A percentile compares a stretch with the other conserved stretches of the same genome.
phyloP scores from a whole-genome alignment of 2,329 filamentous ascomycete species.

The Fonsecaea pugnacius region DNA sequence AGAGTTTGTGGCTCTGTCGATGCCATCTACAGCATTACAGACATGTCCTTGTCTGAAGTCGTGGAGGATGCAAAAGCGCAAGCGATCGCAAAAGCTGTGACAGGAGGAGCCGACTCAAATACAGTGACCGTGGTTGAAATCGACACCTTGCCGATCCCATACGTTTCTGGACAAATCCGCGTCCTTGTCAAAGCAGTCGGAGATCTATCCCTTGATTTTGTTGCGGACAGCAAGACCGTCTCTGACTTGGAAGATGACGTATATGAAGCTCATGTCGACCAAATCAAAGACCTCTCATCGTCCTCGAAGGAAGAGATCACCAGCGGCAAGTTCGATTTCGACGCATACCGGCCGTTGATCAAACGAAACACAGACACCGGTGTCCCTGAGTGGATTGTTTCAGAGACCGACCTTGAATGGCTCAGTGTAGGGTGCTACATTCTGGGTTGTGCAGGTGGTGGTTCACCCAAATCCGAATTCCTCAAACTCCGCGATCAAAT shows the following conservation, averaged over 20 bases:
- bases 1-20: slow-evolving; percentile 60
- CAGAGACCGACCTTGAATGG: slow-evolving; percentile 52
- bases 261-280: slow-evolving; percentile 30
- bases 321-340: slow-evolving; percentile 38
- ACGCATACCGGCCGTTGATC: slow-evolving; percentile 49
- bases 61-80: slow-evolving; percentile 36
- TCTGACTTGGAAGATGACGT: slow-evolving; percentile 16
- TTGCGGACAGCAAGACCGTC: slow-evolving; percentile 28
- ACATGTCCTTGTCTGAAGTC: slow-evolving; percentile 36
- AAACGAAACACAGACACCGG: slow-evolving; percentile 46
- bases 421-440: slow-evolving; percentile 55
- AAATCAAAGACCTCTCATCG: not conserved
- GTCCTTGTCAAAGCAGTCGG: slow-evolving; percentile 46
- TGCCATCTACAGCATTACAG: slow-evolving; percentile 48
- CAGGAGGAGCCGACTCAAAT: slow-evolving; percentile 23
- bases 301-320: slow-evolving; percentile 15
- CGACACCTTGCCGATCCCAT: slow-evolving; percentile 46
- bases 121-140: slow-evolving; percentile 41
- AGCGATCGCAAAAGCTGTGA: slow-evolving; percentile 31
- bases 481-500: slow-evolving; percentile 44
- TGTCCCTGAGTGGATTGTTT: slow-evolving; percentile 49
- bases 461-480: slow-evolving; percentile 52
- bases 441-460: slow-evolving; percentile 54
- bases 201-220: slow-evolving; percentile 42
- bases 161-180: slow-evolving; percentile 40